Evolutionary conservation across 2,329 filamentous ascomycete species (phyloP).

Genomic region (Aschersonia sp.): DNA sequence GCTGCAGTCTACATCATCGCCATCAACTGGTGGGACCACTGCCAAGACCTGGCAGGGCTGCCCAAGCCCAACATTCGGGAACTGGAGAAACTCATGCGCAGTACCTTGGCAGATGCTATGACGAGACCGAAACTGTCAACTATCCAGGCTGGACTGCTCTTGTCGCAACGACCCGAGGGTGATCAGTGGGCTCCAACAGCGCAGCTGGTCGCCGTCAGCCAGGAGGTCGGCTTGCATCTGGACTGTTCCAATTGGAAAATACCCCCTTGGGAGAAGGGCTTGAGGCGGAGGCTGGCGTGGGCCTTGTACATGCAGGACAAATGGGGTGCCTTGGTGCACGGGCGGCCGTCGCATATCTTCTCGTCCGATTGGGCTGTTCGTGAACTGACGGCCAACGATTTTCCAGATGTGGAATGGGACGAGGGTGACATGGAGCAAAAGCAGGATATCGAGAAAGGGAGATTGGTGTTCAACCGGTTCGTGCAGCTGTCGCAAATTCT

Average conservation of each 20-base stretch:
- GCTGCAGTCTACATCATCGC: conserved; percentile 75
- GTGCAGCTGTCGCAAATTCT: conserved; percentile 62
- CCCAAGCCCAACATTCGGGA: conserved; percentile 58
- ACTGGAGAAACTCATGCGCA: conserved; percentile 59
- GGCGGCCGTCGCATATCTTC: conserved; percentile 65
- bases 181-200: conserved; percentile 77
- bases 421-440: conserved; percentile 47
- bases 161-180: conserved; percentile 61
- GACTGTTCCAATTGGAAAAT: conserved; percentile 83
- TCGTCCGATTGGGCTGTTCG: conserved; percentile 63
- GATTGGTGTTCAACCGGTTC: conserved; percentile 61
- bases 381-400: conserved; percentile 50
- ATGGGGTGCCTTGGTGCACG: conserved; percentile 76
- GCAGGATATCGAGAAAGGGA: conserved; percentile 51
- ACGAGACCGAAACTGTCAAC: conserved; percentile 70
- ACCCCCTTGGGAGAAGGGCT: conserved; percentile 70
- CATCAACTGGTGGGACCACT: conserved; percentile 76
- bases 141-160: conserved; percentile 60
- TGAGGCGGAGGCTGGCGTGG: conserved; percentile 80
- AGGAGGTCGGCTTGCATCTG: conserved; percentile 78
- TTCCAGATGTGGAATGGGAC: conserved; percentile 56
- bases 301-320: conserved; percentile 88
- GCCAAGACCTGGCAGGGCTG: conserved; percentile 46
- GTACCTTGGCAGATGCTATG: conserved; percentile 62
- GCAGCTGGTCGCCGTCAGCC: conserved; percentile 72